These are phyloP conservation scores for Curvularia verruculosa DNA, from an alignment of 2,329 filamentous ascomycete species.

Conservation along the genomic window DNA sequence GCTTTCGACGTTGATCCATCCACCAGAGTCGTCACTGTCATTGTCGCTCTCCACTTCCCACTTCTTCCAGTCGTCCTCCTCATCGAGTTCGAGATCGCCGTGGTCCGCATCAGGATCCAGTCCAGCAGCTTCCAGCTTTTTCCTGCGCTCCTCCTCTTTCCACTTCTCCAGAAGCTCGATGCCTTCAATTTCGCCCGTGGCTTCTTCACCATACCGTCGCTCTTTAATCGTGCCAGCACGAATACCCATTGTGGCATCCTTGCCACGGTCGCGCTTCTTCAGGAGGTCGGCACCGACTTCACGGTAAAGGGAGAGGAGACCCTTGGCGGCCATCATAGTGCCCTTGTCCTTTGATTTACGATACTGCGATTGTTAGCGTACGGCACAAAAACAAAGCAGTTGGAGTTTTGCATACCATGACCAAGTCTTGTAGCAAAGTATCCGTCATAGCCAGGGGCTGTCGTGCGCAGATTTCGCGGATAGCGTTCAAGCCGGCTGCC, in stretches of 20 bases:
- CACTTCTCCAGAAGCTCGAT: constrained; percentile 89
- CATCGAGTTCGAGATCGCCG: constrained; percentile 66
- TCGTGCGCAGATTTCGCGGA: constrained; percentile 88
- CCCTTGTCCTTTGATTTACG: constrained; percentile 98
- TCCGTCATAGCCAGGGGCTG: constrained; percentile 97
- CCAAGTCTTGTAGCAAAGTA: constrained; percentile 91
- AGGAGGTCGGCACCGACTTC: constrained; percentile 90
- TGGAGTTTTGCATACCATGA: constrained; percentile 60
- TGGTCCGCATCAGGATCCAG: constrained; percentile 66
- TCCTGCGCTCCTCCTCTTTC: constrained; percentile 86
- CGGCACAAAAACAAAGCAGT: not conserved
- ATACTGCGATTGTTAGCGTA: constrained; percentile 57
- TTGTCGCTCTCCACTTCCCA: constrained; percentile 66
- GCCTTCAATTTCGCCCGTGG: constrained; percentile 85
- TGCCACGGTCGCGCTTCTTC: constrained; percentile 87
- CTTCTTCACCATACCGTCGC: constrained; percentile 81
- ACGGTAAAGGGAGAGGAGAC: constrained; percentile 85
- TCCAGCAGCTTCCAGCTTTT: constrained; percentile 72
- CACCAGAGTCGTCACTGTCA: constrained; percentile 74
- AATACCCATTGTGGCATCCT: constrained; percentile 84
- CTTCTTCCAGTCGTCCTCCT: constrained; percentile 61
- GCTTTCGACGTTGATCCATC: constrained; percentile 89
- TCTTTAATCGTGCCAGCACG: constrained; percentile 76
- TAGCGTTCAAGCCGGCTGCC: constrained; percentile 89
- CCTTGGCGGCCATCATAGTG: constrained; percentile 98